These are phyloP conservation scores for Vaccinium vitisidaea DNA, from an alignment of 148 eudicot species.

Conservation along the genomic window DNA sequence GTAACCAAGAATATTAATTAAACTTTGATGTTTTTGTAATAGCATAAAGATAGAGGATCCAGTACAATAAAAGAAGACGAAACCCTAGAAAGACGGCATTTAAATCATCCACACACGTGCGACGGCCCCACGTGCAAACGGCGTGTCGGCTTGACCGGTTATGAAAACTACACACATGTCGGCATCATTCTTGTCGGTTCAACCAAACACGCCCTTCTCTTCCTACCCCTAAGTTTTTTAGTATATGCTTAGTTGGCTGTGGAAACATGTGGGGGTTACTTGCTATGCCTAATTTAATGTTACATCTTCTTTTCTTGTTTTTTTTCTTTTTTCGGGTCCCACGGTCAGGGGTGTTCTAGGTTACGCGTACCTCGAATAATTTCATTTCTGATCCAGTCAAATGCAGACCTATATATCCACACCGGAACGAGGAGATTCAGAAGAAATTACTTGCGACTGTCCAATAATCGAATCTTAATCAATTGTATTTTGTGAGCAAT, in stretches of 20 bases:
- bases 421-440: too few relatives aligned
- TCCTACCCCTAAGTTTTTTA: neutral
- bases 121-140: constrained; percentile 21
- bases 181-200: constrained; percentile 13
- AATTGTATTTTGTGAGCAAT: too few relatives aligned
- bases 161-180: neutral
- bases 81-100: neutral
- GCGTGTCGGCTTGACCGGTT: constrained; percentile 19
- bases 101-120: constrained; percentile 17
- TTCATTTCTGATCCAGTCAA: too few relatives aligned
- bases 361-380: too few relatives aligned
- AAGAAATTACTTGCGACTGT: too few relatives aligned
- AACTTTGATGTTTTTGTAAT: neutral
- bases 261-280: constrained; percentile 6
- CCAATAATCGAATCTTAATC: too few relatives aligned
- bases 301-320: too few relatives aligned
- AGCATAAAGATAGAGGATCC: neutral
- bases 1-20: neutral
- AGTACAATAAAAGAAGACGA: neutral
- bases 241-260: neutral
- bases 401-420: too few relatives aligned
- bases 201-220: constrained; percentile 8
- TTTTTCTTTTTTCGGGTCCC: too few relatives aligned
- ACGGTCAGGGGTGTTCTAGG: too few relatives aligned
- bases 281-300: neutral